phyloP scores from a whole-genome alignment of 129 eudicot species.

The Helichrysum umbraculigerum region DNA sequence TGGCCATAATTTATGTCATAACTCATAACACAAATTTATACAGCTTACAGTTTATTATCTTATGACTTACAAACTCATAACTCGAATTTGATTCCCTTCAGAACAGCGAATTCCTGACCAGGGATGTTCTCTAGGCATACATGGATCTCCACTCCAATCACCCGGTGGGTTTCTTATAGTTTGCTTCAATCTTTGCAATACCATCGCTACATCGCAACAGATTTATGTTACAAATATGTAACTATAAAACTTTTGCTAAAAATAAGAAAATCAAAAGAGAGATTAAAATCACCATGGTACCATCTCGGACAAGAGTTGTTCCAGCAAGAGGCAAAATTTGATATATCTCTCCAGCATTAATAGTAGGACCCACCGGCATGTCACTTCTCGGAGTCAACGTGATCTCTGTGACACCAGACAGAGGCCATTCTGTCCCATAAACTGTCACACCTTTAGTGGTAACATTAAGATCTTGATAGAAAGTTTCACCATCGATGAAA shows the following conservation, averaged over 20 bases:
- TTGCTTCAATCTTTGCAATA: slow-evolving; percentile 45
- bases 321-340: slow-evolving; percentile 55
- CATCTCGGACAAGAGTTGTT: slow-evolving; percentile 67
- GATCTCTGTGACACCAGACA: slow-evolving; percentile 56
- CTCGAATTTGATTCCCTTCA: slow-evolving; percentile 35
- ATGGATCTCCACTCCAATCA: slow-evolving; percentile 96
- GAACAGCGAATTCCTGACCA: slow-evolving; percentile 84
- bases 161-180: slow-evolving; percentile 51
- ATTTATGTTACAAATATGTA: neutral
- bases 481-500: slow-evolving; percentile 46
- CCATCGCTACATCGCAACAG: slow-evolving; percentile 41
- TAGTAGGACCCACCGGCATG: slow-evolving; percentile 68
- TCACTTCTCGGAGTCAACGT: slow-evolving; percentile 47
- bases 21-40: neutral
- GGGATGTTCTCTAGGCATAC: slow-evolving; percentile 60
- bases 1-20: neutral
- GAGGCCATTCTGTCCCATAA: slow-evolving; percentile 67
- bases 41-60: neutral
- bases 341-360: slow-evolving; percentile 78
- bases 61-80: slow-evolving; percentile 66
- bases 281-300: slow-evolving; percentile 51
- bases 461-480: slow-evolving; percentile 56
- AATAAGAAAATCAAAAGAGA: slow-evolving; percentile 7
- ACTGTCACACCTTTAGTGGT: slow-evolving; percentile 65
- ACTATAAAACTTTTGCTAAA: slow-evolving; percentile 8